Base-by-base conservation (phyloP, 495 filamentous ascomycete species). In the Xylaria curta region DNA sequence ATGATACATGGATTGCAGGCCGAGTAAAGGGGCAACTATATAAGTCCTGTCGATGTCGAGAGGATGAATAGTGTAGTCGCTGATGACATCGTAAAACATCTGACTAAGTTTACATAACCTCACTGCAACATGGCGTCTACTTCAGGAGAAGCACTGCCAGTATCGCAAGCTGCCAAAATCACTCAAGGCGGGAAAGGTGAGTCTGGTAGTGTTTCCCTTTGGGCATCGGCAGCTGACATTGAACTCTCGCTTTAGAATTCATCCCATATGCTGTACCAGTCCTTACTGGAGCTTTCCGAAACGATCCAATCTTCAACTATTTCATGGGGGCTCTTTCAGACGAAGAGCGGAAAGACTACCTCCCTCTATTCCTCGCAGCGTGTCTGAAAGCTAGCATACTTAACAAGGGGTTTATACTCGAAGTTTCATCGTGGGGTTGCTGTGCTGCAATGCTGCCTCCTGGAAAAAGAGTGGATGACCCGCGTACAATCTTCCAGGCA, bases 361-460 rank as follows among this genome's bases (percentile, higher is more conserved):
- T 59, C 7, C 51, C 66, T 31, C 6, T 24, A 28, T 59, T 68
- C 38, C 51, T 68, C 51, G 21, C 19, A n/a, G 21, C 7, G 6
- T n/a, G 58, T 9, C 7, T 56, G 8, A 68, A 68, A 46, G 51
- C 49, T 4, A 59, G 17, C n/a, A 21, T 21, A 9, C 24, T 68
- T 2, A 68, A 68, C 38, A 46, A 68, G 12, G 66, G 66, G 12
- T 1, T 68, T 10, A 66, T 66, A 38, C 31, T 66, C 31, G 63
- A 66, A 38, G 15, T 68, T 31, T 59, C 53, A 15, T 68, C 53
- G 33, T 68, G 66, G 66, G 66, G 66, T 17, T 68, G 51, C 66
- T 68, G 66, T 46, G 66, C 66, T 24, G 66, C 12, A 5, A 31
- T 68, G 49, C 33, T 68, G 36, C 66, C 66, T 28, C 66, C 66